Base-by-base conservation (phyloP, 257 asterid genomes). In the Capsicum pubescens region DNA sequence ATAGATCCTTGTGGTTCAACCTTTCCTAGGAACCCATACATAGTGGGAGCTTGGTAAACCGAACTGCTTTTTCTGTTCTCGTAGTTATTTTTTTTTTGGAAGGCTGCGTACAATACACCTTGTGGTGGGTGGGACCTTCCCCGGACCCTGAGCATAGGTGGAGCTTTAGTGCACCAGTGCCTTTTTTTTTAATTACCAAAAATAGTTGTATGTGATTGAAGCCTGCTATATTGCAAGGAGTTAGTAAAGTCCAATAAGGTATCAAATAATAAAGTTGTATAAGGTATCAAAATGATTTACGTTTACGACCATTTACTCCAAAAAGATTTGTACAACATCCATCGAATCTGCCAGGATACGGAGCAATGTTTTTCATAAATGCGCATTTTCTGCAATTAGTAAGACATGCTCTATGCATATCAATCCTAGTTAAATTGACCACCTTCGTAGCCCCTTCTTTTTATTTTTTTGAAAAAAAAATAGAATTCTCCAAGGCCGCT, bases 341-440 rank as follows among this genome's bases (percentile, higher is more conserved):
- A 19, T 19, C 12, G 1, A 48, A 19, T 19, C 13, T 71, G 19
- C 19, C 36, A 12, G 80, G 10, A 48, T 3, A 72, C 8, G 6
- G n/a, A 48, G 59, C 42, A 72, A 72, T 12, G 59, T 42, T 72
- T 72, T 48, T 72, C 58, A 72, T 59, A 72, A 21, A 72, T 6
- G 9, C 19, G 21, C 19, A 72, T 48, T 6, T 12, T n/a, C 80
- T 72, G n/a, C 58, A 26, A 72, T 15, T 26, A 7, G 63, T 76
- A 52, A 76, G 48, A 76, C 21, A 13, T 74, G 46, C 17, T 74
- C 39, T 52, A 21, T 52, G 61, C 81, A 50, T 74, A 21, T 7
- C 13, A 74, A 50, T 21, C 61, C 81, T 13, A 21, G 63, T 76
- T 54, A 76, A 26, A 52, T 5, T 8, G 46, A 76, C 63, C 15